phyloP scores from a whole-genome alignment of 192 early-diverging fungal species.

The Backusella mclennaniae region DNA sequence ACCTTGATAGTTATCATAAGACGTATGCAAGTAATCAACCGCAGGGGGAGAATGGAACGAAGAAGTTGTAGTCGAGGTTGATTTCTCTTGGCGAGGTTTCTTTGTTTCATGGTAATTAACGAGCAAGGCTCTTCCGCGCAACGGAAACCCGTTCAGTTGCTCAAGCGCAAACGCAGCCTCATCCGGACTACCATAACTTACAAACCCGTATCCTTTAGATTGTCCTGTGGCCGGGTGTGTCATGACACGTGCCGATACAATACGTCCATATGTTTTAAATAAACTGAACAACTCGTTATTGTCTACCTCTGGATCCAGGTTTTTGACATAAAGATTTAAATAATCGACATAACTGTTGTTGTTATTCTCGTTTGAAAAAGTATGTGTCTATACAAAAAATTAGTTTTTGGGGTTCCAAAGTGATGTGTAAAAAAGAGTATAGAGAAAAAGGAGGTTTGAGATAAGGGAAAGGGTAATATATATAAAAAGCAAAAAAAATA shows the following conservation, averaged over 20 bases:
- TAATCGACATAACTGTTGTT: slow-evolving; percentile 38
- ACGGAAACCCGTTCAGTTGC: slow-evolving; percentile 85
- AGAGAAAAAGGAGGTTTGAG: neutral
- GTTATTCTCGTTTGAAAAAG: slow-evolving; percentile 9
- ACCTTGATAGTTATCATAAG: slow-evolving; percentile 11
- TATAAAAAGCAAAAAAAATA: slow-evolving; percentile 5
- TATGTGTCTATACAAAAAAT: slow-evolving; percentile 1
- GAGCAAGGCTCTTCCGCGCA: slow-evolving; percentile 81
- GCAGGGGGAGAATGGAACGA: slow-evolving; percentile 14
- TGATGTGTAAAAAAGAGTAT: neutral
- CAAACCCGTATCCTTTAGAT: slow-evolving; percentile 90
- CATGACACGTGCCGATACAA: slow-evolving; percentile 89
- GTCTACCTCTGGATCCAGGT: slow-evolving; percentile 88
- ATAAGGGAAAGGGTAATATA: neutral
- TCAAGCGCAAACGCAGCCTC: slow-evolving; percentile 86
- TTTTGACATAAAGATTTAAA: slow-evolving; percentile 96
- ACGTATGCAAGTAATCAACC: neutral
- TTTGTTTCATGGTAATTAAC: slow-evolving; percentile 91
- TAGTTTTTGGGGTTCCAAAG: neutral
- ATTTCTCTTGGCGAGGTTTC: slow-evolving; percentile 63
- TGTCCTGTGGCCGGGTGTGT: slow-evolving; percentile 63
- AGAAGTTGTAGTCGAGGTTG: neutral
- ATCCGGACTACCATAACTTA: slow-evolving; percentile 89
- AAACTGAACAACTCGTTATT: slow-evolving; percentile 90
- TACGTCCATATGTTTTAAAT: slow-evolving; percentile 84